These are phyloP conservation scores for Cucumis hystrix DNA, from an alignment of 306 rosid species.

Conservation along the genomic window DNA sequence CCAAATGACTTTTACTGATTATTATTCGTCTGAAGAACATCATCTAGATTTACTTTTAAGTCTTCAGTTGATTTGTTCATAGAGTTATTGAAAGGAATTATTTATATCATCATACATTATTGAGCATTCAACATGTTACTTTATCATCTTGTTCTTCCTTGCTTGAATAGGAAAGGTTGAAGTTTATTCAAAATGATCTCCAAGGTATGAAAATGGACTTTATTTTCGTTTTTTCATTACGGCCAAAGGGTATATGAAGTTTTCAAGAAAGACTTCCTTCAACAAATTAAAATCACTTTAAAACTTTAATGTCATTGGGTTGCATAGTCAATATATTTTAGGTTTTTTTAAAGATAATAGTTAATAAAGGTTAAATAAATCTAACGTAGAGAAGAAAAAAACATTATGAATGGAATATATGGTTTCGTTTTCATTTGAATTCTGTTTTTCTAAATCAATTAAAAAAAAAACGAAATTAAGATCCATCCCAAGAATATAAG, in stretches of 20 bases:
- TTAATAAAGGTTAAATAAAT: not conserved
- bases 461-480: too few relatives aligned
- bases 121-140: not conserved
- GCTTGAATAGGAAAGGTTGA: not conserved
- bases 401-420: too few relatives aligned
- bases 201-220: not conserved
- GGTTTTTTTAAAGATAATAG: not conserved
- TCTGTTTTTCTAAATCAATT: too few relatives aligned
- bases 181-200: not conserved
- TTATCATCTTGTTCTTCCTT: not conserved
- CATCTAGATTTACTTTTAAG: not conserved
- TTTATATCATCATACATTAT: not conserved
- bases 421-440: too few relatives aligned
- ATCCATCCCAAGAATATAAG: too few relatives aligned
- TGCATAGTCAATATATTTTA: not conserved
- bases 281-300: not conserved
- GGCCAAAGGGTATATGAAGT: too few relatives aligned
- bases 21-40: conserved; percentile 2
- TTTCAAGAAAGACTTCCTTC: too few relatives aligned
- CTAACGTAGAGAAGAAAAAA: not conserved
- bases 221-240: not conserved
- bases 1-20: conserved; percentile 48
- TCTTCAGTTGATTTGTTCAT: not conserved
- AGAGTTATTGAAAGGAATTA: not conserved
- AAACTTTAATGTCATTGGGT: not conserved